Conservation (phyloP, 78 protist genomes). For the Dictyostelium intermedium region DNA sequence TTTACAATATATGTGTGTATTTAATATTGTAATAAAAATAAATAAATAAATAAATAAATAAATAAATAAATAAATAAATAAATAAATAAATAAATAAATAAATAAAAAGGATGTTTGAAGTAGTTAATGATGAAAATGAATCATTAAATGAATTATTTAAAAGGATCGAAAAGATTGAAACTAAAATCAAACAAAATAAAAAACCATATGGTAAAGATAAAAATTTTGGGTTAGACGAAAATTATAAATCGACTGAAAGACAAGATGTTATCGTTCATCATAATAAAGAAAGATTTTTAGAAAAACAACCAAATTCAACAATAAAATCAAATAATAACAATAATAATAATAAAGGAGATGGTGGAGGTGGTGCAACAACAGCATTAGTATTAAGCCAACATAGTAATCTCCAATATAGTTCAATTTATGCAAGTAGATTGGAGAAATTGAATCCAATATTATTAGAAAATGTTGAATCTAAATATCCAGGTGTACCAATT, state of each 20-base stretch:
- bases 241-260: background rate
- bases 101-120: background rate
- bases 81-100: background rate
- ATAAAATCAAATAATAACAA: background rate
- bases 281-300: conserved; percentile 15
- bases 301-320: background rate
- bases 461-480: background rate
- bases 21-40: background rate
- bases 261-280: background rate
- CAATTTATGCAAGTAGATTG: conserved; percentile 33
- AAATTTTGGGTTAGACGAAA: background rate
- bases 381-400: background rate
- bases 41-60: background rate
- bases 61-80: background rate
- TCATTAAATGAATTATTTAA: background rate
- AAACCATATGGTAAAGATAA: background rate
- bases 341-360: background rate
- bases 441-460: conserved; percentile 50
- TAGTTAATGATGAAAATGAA: background rate
- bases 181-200: background rate
- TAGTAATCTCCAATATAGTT: conserved; percentile 26
- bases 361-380: background rate
- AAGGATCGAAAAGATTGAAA: background rate
- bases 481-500: background rate
- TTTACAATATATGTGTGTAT: too few relatives aligned